These are phyloP conservation scores for Skeletonema marinoi DNA, from an alignment of 108 stramenopile genomes.

Conservation along the genomic window DNA sequence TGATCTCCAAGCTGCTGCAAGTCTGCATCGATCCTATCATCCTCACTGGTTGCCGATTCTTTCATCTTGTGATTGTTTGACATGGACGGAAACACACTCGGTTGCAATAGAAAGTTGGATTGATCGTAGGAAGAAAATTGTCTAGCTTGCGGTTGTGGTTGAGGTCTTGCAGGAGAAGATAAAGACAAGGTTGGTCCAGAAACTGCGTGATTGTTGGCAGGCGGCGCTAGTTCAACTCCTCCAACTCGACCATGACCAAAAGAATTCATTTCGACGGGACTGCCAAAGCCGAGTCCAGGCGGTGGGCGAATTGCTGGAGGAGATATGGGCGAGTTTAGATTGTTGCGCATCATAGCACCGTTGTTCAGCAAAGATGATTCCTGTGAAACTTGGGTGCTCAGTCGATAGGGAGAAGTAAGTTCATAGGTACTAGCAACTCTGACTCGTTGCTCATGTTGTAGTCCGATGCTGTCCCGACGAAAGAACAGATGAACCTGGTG, in stretches of 20 bases:
- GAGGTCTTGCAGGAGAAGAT: neutral
- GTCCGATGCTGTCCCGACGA: neutral
- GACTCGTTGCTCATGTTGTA: neutral
- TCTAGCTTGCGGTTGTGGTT: neutral
- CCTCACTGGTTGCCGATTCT: slow-evolving; percentile 14
- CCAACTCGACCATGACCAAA: neutral
- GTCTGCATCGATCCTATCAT: slow-evolving; percentile 68
- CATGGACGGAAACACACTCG: neutral
- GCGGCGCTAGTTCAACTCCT: neutral
- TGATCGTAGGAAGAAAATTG: neutral
- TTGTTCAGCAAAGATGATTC: neutral
- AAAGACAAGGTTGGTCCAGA: neutral
- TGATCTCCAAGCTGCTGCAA: slow-evolving; percentile 72
- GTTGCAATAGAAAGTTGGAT: neutral
- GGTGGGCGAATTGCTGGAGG: slow-evolving; percentile 17
- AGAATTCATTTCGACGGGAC: slow-evolving; percentile 2
- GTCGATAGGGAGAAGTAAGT: neutral
- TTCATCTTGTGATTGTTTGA: slow-evolving; percentile 1
- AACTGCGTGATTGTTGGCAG: neutral
- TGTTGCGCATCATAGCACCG: neutral
- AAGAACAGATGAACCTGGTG: neutral
- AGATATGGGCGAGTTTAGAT: neutral
- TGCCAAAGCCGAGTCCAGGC: slow-evolving; percentile 17
- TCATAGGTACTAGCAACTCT: neutral
- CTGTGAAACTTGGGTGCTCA: neutral